Base-by-base conservation (phyloP, 148 eudicot genomes). In the Chenopodium berlandieri region DNA sequence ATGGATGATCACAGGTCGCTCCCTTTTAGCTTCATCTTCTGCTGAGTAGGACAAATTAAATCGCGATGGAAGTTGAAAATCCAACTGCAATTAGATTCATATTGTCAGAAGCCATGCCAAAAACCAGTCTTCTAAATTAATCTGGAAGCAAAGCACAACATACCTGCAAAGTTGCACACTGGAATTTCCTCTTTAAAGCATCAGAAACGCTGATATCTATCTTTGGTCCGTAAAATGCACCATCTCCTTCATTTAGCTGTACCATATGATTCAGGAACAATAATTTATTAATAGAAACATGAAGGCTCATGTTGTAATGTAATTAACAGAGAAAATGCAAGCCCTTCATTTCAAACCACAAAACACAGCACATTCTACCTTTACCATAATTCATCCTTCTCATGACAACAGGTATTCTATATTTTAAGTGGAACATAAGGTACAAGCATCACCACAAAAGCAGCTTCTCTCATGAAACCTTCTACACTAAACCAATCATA, bases 201-300 rank as follows among this genome's bases (percentile, higher is more conserved):
- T 97, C 99, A 78, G 95, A 92, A 78, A 97, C 99, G 83, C 93
- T 92, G 78, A 97, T 97, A 87, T 97, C 99, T 77, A 97, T 97
- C 85, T 97, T 97, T 60, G 99, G 99, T 68, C 99, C 98, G 79
- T 97, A 97, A 91, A 97, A 97, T 85, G 99, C 99, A 78, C 99
- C 99, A 87, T 97, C 98, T 37, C 88, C 99, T 86, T 97, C 98
- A 86, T 97, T 89, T 81, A 97, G 88, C 99, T 96, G 83, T 32
- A 76, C 32, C 58, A 75, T 44, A 66, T 20, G 52, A 78, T 67
- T 27, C 64, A 67, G 13, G 34, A 62, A 68, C 54, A 56, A 50
- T 14, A 48, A 11, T 60, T 20, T 56, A 56, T 34, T 1, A 44
- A 76, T 52, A 71, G 19, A 52, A 68, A 56, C 62, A 56, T 17